A percentile compares a stretch with the other conserved stretches of the same genome.
phyloP scores from a whole-genome alignment of 176 grass and related monocot species.

The Phoenix roebelenii region DNA sequence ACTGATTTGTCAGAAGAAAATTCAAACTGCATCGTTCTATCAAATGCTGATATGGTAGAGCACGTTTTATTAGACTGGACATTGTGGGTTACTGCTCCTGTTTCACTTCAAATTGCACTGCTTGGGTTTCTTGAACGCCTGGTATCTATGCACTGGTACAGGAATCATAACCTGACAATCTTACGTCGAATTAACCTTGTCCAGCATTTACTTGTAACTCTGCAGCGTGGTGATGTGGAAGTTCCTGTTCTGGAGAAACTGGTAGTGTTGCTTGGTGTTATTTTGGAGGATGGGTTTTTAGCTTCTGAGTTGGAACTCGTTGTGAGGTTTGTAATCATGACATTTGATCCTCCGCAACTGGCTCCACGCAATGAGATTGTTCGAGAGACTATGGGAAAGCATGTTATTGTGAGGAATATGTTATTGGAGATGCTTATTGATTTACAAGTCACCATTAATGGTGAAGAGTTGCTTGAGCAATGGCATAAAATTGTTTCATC shows the following conservation, averaged over 20 bases:
- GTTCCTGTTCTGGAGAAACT: slow-evolving; percentile 89
- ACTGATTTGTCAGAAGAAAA: slow-evolving; percentile 59
- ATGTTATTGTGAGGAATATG: slow-evolving; percentile 98
- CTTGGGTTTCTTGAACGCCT: slow-evolving; percentile 95
- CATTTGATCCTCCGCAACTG: slow-evolving; percentile 88
- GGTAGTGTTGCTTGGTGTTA: slow-evolving; percentile 95
- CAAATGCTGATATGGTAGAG: slow-evolving; percentile 99
- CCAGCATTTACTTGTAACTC: slow-evolving; percentile 92
- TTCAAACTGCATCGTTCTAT: slow-evolving; percentile 90
- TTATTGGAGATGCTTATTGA: slow-evolving; percentile 98
- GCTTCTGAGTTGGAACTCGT: slow-evolving; percentile 91
- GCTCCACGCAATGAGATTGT: slow-evolving; percentile 52
- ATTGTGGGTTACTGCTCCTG: slow-evolving; percentile 85
- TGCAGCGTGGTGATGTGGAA: slow-evolving; percentile 97
- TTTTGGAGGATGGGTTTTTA: slow-evolving; percentile 98
- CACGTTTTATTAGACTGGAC: slow-evolving; percentile 98
- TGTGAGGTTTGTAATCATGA: slow-evolving; percentile 98
- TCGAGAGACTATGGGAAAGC: slow-evolving; percentile 88
- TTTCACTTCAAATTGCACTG: slow-evolving; percentile 94
- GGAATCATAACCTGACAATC: slow-evolving; percentile 95
- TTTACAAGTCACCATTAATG: slow-evolving; percentile 83
- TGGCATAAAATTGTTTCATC: slow-evolving; percentile 99
- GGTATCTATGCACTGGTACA: slow-evolving; percentile 99
- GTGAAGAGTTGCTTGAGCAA: slow-evolving; percentile 88
- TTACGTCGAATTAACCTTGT: slow-evolving; percentile 93